Evolutionary conservation across 371 early-diverging fungal species (phyloP).

Genomic region (Mucor irregularis): DNA sequence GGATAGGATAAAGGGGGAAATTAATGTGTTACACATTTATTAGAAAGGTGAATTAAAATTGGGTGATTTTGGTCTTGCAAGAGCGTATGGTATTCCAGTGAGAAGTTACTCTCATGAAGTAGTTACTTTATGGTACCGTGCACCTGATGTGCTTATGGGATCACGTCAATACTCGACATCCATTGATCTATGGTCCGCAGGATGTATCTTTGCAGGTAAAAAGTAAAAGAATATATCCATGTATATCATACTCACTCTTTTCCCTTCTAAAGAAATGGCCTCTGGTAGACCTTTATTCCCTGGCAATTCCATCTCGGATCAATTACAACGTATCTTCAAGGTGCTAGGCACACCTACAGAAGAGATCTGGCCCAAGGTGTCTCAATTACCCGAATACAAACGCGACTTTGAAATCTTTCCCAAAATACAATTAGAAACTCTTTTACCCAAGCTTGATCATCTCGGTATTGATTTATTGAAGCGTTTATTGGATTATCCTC

Average conservation of each 20-base stretch:
- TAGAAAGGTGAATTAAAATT: conserved; percentile 89
- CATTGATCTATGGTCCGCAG: conserved; percentile 99
- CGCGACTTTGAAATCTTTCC: conserved; percentile 77
- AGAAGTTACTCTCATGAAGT: conserved; percentile 97
- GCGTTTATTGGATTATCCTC: conserved; percentile 71
- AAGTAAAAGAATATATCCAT: neutral
- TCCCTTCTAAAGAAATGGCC: conserved; percentile 68
- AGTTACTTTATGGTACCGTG: conserved; percentile 94
- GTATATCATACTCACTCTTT: neutral
- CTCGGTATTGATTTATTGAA: conserved; percentile 80
- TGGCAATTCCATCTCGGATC: conserved; percentile 89
- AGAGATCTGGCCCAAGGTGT: conserved; percentile 88
- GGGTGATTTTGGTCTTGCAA: conserved; percentile 97
- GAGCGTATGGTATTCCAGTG: conserved; percentile 97
- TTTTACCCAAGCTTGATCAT: conserved; percentile 82
- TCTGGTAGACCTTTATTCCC: conserved; percentile 96
- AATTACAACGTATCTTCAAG: conserved; percentile 87
- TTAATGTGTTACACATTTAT: too few relatives aligned
- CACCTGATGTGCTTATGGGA: conserved; percentile 99
- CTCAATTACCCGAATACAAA: conserved; percentile 91
- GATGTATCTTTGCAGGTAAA: conserved; percentile 93
- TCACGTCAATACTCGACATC: conserved; percentile 95
- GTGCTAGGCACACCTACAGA: conserved; percentile 91
- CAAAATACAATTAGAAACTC: conserved; percentile 62
- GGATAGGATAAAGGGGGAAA: too few relatives aligned